A percentile compares a stretch with the other conserved stretches of the same genome.
Conservation (phyloP, 2,329 filamentous ascomycete species). For the Myriosclerotinia duriaeana region DNA sequence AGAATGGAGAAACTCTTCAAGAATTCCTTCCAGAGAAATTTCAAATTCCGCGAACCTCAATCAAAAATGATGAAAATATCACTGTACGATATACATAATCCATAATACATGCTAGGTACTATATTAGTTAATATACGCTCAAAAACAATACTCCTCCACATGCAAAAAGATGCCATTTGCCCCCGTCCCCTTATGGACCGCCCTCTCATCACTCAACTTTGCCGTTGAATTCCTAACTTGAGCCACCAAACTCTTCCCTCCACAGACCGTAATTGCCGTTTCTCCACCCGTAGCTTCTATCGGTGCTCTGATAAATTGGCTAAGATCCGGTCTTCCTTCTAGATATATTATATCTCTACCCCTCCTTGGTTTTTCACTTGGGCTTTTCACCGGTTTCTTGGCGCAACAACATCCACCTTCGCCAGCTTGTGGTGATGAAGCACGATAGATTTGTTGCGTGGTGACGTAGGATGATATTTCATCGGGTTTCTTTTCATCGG, state of each 20-base stretch:
- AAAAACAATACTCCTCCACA: slow-evolving; percentile 61
- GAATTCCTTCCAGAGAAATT: too few relatives aligned
- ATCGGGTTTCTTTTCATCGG: slow-evolving; percentile 10
- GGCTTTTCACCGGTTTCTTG: not conserved
- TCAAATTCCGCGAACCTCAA: not conserved
- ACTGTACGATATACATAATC: not conserved
- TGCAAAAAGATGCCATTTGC: slow-evolving; percentile 62
- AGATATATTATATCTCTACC: slow-evolving; percentile 40
- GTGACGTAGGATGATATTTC: slow-evolving; percentile 1
- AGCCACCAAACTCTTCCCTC: slow-evolving; percentile 55
- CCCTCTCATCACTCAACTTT: slow-evolving; percentile 57
- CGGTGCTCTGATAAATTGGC: slow-evolving; percentile 51
- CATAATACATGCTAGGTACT: too few relatives aligned
- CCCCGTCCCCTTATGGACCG: slow-evolving; percentile 63
- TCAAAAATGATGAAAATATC: not conserved
- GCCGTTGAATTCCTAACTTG: slow-evolving; percentile 56
- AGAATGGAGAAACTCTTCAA: too few relatives aligned
- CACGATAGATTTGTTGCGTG: not conserved
- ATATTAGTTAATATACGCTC: not conserved
- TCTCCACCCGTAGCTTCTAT: slow-evolving; percentile 60
- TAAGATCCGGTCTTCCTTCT: slow-evolving; percentile 50
- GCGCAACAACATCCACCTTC: slow-evolving; percentile 20
- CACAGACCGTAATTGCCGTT: slow-evolving; percentile 61
- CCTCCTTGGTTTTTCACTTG: slow-evolving; percentile 12
- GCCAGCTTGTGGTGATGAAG: not conserved